Base-by-base conservation (phyloP, 2,329 filamentous ascomycete species). In the Claviceps digitariae region DNA sequence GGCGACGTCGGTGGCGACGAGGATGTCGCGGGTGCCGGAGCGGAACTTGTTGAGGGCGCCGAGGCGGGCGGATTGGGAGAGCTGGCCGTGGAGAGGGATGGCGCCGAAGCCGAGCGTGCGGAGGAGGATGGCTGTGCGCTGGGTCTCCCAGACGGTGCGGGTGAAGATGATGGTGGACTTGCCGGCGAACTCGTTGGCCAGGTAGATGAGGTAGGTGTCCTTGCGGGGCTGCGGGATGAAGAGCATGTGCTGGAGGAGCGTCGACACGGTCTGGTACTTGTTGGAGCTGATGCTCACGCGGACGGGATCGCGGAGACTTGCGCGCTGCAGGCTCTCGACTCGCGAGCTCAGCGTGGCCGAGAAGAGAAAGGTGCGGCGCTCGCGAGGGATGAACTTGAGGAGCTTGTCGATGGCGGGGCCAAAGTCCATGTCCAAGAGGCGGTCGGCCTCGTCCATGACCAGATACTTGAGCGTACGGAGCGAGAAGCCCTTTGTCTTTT, bases 401-500 rank as follows among this genome's bases (percentile, higher is more conserved):
- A 96, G 89, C 70, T 95, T 95, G 69, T 96, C 89, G 40, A 97
- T 81, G 23, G 90, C 86, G 2, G 90, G 88, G 0, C 90, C 90
- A 60, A 97, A 97, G 67, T 96, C 90, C 66, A 96, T 83, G 64
- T 98, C 93, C 1, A 97, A 79, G 10, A 97, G 76, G 55, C 90
- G 77, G 67, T 97, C 91, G 25, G 91, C 91, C 71, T 96, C 91
- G 64, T 96, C 91, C 81, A 97, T 90, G 57, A 96, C 90, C 3
- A 97, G 74, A 64, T 91, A 95, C 64, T 90, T 90, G 40, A 96
- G 74, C 4, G 79, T 77, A 31, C 86, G 80, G 49, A 97, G 72
- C 1, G 86, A 90, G 70, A 98, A 97, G 12, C 93, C 91, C 68
- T 95, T 96, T 2, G 93, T 98, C 70, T 95, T 95, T 66, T 97